Percentiles rank a stretch among this genome's conserved stretches.
Evolutionary conservation across 306 rosid species (phyloP).

Genomic region (Ziziphus jujuba): DNA sequence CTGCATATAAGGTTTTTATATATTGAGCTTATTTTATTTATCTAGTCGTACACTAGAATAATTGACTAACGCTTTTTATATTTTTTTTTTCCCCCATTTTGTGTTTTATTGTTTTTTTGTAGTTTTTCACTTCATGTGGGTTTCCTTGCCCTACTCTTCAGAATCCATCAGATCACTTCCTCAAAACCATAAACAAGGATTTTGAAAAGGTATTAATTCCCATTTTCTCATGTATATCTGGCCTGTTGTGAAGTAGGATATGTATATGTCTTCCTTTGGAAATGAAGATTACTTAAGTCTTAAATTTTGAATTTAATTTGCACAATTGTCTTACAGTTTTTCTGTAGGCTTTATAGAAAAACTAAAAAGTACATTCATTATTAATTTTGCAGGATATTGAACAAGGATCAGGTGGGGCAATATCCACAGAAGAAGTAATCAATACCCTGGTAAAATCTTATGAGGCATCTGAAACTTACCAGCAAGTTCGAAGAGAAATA

Average conservation of each 20-base stretch:
- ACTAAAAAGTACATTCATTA: not conserved
- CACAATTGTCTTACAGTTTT: too few relatives aligned
- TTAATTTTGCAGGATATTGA: slow-evolving; percentile 35
- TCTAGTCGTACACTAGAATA: too few relatives aligned
- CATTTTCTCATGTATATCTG: too few relatives aligned
- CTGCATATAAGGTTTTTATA: not conserved
- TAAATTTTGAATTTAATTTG: too few relatives aligned
- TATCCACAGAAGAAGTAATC: slow-evolving; percentile 42
- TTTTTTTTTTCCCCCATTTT: too few relatives aligned
- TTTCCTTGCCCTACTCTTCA: slow-evolving; percentile 64
- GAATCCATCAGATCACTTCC: slow-evolving; percentile 63
- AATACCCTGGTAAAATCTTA: slow-evolving; percentile 36
- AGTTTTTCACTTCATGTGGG: slow-evolving; percentile 59
- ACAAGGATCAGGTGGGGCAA: slow-evolving; percentile 26
- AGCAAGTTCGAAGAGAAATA: slow-evolving; percentile 33
- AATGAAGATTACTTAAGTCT: too few relatives aligned
- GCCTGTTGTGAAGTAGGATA: too few relatives aligned
- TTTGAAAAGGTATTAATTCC: slow-evolving; percentile 50
- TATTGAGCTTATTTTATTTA: too few relatives aligned
- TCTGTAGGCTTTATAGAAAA: too few relatives aligned
- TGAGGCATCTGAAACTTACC: slow-evolving; percentile 25
- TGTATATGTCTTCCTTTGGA: too few relatives aligned
- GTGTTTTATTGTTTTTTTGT: not conserved
- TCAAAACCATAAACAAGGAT: slow-evolving; percentile 63
- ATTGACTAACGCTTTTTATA: too few relatives aligned